These are phyloP conservation scores for Schizophyllum amplum DNA, from an alignment of 1,284 basidiomycete genomes.

Conservation along the genomic window DNA sequence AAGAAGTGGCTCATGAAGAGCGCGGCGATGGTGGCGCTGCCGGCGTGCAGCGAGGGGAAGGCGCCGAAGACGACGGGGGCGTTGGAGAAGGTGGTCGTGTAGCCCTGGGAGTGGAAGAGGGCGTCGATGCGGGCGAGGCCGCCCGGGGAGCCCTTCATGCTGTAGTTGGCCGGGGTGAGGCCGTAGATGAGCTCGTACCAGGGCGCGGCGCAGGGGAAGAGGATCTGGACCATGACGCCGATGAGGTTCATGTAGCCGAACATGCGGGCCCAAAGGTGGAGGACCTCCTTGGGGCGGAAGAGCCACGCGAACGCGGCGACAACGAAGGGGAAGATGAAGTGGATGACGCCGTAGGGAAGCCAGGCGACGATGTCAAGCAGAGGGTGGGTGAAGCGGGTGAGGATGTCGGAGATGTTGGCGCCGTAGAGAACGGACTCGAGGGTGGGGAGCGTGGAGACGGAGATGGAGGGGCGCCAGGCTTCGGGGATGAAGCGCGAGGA, in stretches of 20 bases:
- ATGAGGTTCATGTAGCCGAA: conserved; percentile 94
- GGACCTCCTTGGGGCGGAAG: conserved; percentile 63
- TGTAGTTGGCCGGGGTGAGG: conserved; percentile 89
- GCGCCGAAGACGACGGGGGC: conserved; percentile 96
- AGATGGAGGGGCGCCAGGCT: conserved; percentile 71
- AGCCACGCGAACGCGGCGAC: conserved; percentile 62
- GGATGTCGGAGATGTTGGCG: conserved; percentile 93
- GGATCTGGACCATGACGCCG: conserved; percentile 85
- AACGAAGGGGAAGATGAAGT: conserved; percentile 82
- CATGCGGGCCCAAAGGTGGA: conserved; percentile 82
- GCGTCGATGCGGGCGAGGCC: conserved; percentile 91
- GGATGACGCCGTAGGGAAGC: conserved; percentile 92
- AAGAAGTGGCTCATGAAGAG: conserved; percentile 96
- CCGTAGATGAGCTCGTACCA: conserved; percentile 99
- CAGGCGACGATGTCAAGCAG: conserved; percentile 90
- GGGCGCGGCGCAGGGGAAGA: conserved; percentile 90
- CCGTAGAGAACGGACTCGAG: conserved; percentile 94
- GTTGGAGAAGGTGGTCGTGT: conserved; percentile 80
- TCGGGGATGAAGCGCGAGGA: conserved; percentile 81
- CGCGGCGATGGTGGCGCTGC: conserved; percentile 86
- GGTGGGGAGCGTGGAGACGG: conserved; percentile 89
- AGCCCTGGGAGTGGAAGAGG: conserved; percentile 74
- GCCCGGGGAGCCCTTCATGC: conserved; percentile 87
- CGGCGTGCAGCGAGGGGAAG: conserved; percentile 92
- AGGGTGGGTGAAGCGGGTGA: conserved; percentile 90